Percentiles rank a stretch among this genome's conserved stretches.
Evolutionary conservation across 805 yeast species (phyloP).

Genomic region (Nakazawaea wyomingensis): DNA sequence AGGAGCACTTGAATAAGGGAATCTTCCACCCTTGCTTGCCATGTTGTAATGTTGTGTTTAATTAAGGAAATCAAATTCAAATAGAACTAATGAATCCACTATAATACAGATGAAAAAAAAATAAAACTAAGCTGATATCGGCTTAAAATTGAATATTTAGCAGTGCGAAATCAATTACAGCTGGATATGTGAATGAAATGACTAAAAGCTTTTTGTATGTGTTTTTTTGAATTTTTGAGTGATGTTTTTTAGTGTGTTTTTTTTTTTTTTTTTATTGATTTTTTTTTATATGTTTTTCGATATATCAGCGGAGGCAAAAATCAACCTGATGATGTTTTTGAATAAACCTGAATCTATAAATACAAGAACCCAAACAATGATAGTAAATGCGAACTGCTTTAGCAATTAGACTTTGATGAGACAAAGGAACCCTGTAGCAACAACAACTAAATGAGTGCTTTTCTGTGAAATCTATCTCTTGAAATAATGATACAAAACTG

Average conservation of each 20-base stretch:
- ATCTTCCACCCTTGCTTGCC: conserved; percentile 23
- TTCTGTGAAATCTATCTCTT: conserved; percentile 1
- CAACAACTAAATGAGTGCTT: conserved; percentile 21
- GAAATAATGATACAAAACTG: background rate
- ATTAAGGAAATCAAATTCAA: background rate
- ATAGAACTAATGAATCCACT: conserved; percentile 1
- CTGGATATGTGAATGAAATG: background rate
- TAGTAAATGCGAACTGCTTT: background rate
- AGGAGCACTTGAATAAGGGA: conserved; percentile 98
- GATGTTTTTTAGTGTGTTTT: background rate
- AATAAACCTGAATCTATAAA: conserved; percentile 2
- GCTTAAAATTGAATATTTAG: background rate
- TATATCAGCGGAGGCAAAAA: background rate
- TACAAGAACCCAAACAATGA: conserved; percentile 10
- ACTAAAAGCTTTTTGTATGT: background rate
- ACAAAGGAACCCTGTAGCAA: conserved; percentile 13
- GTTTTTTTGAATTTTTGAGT: background rate
- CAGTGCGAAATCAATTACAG: background rate
- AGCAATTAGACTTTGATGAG: background rate
- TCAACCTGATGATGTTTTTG: background rate
- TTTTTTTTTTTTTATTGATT: background rate
- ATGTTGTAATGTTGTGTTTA: conserved; percentile 1
- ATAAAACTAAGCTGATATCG: background rate
- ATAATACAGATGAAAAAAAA: conserved; percentile 5
- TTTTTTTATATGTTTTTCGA: background rate